Evolutionary conservation across 2,329 filamentous ascomycete species (phyloP).

Genomic region (Penicillium sp.): DNA sequence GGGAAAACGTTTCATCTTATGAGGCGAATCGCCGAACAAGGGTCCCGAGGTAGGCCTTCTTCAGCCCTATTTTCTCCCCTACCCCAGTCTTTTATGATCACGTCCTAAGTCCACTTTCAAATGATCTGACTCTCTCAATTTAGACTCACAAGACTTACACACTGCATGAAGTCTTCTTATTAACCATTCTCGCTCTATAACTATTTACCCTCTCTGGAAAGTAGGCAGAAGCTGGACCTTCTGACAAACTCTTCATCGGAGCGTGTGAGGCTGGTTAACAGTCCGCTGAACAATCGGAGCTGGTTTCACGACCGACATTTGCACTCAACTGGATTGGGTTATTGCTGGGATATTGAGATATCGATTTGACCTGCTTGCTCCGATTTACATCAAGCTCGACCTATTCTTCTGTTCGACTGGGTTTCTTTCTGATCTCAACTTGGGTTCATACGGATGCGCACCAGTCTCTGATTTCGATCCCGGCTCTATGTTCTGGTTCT

Average conservation of each 20-base stretch:
- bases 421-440: constrained; percentile 11
- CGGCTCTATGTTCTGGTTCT: constrained; percentile 22
- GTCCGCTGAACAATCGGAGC: constrained; percentile 20
- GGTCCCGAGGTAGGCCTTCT: constrained; percentile 17
- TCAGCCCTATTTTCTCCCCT: constrained; percentile 23
- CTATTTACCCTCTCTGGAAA: constrained; percentile 13
- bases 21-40: constrained; percentile 27
- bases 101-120: constrained; percentile 7
- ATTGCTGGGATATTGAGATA: constrained; percentile 19
- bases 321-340: constrained; percentile 28
- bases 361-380: constrained; percentile 19
- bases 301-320: constrained; percentile 26
- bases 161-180: constrained; percentile 16
- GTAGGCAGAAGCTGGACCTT: constrained; percentile 25
- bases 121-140: constrained; percentile 20
- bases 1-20: constrained; percentile 29
- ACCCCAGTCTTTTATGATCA: constrained; percentile 1
- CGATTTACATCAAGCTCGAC: constrained; percentile 11
- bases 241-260: constrained; percentile 14
- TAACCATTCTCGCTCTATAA: constrained; percentile 2
- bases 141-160: constrained; percentile 11
- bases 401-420: constrained; percentile 11
- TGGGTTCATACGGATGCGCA: constrained; percentile 11
- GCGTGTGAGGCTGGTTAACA: constrained; percentile 14
- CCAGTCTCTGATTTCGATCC: constrained; percentile 13